Evolutionary conservation across 2,329 filamentous ascomycete species (phyloP), one percentile per base, ranked within the genome.

Genomic region (Colletotrichum falcatum): DNA sequence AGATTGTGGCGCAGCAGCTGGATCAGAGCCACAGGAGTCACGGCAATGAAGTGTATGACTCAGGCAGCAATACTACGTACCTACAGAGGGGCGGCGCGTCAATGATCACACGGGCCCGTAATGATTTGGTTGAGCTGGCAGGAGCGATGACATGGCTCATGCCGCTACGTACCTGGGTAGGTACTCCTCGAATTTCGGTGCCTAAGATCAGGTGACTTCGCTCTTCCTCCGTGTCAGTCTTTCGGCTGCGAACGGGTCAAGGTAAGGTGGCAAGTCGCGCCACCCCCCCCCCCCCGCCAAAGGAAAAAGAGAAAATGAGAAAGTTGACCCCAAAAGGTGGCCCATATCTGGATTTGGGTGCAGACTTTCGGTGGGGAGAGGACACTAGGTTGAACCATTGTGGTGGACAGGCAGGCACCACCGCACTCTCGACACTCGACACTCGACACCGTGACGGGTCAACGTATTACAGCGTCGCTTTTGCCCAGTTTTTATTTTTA

Each of bases 161-260:
- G 42, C 20, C 20, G 42, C n/a, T 44, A 59, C 53, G 33, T 65
- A 63, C 26, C 35, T 20, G 6, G 5, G 1, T 8, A 42, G 16
- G 39, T 42, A 20, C 39, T 11, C 4, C 26, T 30, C 26, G 9
- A n/a, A 23, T 39, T 71, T 75, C 75, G 78, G 76, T 81, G 79
- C 79, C 80, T 81, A 72, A 66, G 33, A 55, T 79, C 80, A 82
- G 79, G 80, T 82, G 80, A 79, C 60, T 70, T 77, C 80, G 80
- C 75, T 77, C 76, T 74, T 73, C 61, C 66, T 65, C 79, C 80
- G 80, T 79, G 80, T 77, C 74, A 53, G 44, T 16, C 20, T 53
- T 14, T 51, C 64, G 44, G 64, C 23, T 54, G 46, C 53, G 44
- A 18, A 30, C 72, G 71, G 59, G 53, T 46, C 61, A 64, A 74